These are phyloP conservation scores for Echites panduratus DNA, from an alignment of 257 asterid genomes.

Conservation along the genomic window DNA sequence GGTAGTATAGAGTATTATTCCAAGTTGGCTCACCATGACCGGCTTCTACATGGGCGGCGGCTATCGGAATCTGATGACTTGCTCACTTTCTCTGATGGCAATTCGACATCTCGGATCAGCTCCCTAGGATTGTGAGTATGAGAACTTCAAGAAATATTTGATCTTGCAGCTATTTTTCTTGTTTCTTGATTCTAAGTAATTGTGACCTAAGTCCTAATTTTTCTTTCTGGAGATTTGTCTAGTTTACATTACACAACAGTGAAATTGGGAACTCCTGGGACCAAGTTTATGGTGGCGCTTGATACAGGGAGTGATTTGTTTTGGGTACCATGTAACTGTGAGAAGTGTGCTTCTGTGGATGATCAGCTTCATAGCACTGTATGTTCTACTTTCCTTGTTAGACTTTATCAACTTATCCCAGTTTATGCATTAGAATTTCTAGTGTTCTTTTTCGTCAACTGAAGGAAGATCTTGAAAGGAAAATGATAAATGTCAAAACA, in stretches of 20 bases:
- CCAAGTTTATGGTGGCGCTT: conserved; percentile 79
- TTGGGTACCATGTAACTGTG: conserved; percentile 81
- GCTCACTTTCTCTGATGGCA: conserved; percentile 69
- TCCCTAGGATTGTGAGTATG: conserved; percentile 70
- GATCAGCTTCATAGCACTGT: conserved; percentile 50
- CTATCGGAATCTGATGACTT: conserved; percentile 33
- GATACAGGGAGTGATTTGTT: conserved; percentile 87
- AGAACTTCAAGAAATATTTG: background rate
- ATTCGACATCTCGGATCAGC: conserved; percentile 56
- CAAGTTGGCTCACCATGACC: conserved; percentile 52
- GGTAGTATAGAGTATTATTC: conserved; percentile 53
- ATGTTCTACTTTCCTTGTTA: conserved; percentile 16
- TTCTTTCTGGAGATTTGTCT: conserved; percentile 24
- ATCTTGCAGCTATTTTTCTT: background rate
- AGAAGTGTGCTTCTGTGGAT: conserved; percentile 49
- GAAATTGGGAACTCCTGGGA: conserved; percentile 70
- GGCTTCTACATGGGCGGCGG: conserved; percentile 38
- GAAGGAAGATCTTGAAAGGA: background rate
- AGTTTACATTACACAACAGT: conserved; percentile 84
- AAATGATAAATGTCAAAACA: background rate
- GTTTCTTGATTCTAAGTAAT: background rate
- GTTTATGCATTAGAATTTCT: background rate
- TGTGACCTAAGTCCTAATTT: no score
- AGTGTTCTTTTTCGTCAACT: background rate
- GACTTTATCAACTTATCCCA: background rate